These are phyloP conservation scores for Raddia guianensis DNA, from an alignment of 176 grass and related monocot species.

Conservation along the genomic window DNA sequence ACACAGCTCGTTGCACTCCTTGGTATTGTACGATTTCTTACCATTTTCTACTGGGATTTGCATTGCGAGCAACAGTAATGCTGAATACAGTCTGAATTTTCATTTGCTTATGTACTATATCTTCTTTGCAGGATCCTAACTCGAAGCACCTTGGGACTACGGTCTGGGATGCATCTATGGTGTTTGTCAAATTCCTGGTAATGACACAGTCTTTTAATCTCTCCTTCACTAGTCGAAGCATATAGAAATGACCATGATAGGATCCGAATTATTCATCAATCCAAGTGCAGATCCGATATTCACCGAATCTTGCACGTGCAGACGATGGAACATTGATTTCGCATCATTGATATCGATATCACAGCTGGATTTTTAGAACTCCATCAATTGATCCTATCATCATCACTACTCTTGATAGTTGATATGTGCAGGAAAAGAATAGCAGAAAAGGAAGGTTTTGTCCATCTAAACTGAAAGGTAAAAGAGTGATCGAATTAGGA, in stretches of 20 bases:
- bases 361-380: not conserved
- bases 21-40: not conserved
- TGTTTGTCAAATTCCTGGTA: conserved; percentile 95
- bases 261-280: not conserved
- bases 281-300: not conserved
- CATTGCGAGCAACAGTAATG: not conserved
- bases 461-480: conserved; percentile 82
- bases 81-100: conserved; percentile 19
- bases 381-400: not conserved
- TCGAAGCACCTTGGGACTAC: conserved; percentile 92
- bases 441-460: conserved; percentile 92
- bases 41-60: not conserved
- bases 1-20: not conserved
- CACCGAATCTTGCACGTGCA: not conserved
- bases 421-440: conserved; percentile 76
- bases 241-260: not conserved
- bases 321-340: conserved; percentile 4
- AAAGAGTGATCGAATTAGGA: conserved; percentile 85
- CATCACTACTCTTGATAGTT: not conserved
- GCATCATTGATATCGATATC: not conserved
- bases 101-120: not conserved
- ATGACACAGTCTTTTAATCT: not conserved
- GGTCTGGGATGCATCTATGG: conserved; percentile 98
- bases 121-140: conserved; percentile 74
- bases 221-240: not conserved